Conservation (phyloP, 768 basidiomycete species). For the Cubamyces lactineus region DNA sequence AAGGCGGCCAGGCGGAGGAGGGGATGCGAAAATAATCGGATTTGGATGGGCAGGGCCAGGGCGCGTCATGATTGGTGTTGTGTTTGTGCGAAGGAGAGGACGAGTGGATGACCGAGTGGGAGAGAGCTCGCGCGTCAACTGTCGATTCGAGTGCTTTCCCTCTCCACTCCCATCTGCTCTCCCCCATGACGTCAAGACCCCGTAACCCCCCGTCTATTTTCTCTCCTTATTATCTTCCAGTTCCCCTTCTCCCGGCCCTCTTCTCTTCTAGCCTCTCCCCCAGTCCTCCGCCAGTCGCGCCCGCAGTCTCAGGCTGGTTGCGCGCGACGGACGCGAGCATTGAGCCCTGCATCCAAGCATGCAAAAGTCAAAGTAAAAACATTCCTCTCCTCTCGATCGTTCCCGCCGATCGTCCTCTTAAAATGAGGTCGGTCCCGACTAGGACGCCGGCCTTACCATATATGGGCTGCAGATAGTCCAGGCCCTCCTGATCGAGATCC, state of each 20-base stretch:
- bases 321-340: background rate
- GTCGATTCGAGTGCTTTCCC: slow-evolving; percentile 7
- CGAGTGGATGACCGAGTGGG: too few species aligned
- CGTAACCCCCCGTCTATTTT: slow-evolving; percentile 13
- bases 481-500: slow-evolving; percentile 5
- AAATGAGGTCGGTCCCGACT: slow-evolving; percentile 6
- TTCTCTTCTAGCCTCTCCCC: background rate
- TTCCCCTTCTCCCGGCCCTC: background rate
- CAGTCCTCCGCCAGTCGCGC: background rate
- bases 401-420: slow-evolving; percentile 5
- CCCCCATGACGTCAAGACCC: slow-evolving; percentile 17
- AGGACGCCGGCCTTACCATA: slow-evolving; percentile 11
- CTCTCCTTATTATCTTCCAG: background rate
- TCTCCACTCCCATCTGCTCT: background rate
- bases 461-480: background rate
- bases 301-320: background rate
- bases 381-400: slow-evolving; percentile 3
- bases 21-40: slow-evolving; percentile 1
- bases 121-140: background rate
- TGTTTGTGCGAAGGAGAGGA: too few species aligned
- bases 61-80: slow-evolving; percentile 10
- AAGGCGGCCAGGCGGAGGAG: background rate
- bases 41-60: slow-evolving; percentile 3
- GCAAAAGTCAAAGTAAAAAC: background rate
- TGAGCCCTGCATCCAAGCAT: background rate